Evolutionary conservation across 768 basidiomycete genomes (phyloP).

Genomic region (Tulasnella sp.): DNA sequence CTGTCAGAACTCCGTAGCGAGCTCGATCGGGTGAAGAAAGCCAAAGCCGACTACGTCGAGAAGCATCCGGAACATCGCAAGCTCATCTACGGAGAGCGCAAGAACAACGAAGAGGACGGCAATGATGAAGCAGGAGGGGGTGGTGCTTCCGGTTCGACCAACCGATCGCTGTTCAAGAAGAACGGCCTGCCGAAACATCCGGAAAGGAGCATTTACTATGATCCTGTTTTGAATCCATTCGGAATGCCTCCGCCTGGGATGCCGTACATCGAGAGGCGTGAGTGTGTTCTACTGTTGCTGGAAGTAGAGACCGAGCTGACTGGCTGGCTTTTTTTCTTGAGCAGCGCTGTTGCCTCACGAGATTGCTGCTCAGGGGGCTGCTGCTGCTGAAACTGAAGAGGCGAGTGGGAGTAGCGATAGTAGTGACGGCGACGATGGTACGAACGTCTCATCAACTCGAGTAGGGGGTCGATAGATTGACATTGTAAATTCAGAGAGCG

Average conservation of each 20-base stretch:
- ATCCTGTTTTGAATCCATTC: slow-evolving; percentile 84
- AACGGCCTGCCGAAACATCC: slow-evolving; percentile 81
- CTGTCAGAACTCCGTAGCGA: slow-evolving; percentile 65
- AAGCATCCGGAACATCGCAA: slow-evolving; percentile 89
- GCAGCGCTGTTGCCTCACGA: slow-evolving; percentile 6
- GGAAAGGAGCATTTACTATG: slow-evolving; percentile 87
- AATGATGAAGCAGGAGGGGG: slow-evolving; percentile 29
- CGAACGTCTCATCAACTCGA: no score
- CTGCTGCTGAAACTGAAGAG: not conserved
- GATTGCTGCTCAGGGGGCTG: not conserved
- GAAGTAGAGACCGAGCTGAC: not conserved
- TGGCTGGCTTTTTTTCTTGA: no score
- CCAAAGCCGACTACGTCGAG: slow-evolving; percentile 83
- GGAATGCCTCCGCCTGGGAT: slow-evolving; percentile 93
- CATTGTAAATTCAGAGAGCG: slow-evolving; percentile 10
- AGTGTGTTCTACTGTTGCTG: slow-evolving; percentile 23
- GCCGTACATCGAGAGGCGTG: slow-evolving; percentile 86
- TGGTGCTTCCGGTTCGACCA: slow-evolving; percentile 33
- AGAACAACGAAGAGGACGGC: no score
- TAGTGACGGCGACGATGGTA: slow-evolving; percentile 31
- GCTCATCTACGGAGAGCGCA: slow-evolving; percentile 47
- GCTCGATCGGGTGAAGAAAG: slow-evolving; percentile 64
- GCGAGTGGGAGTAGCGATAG: slow-evolving; percentile 49
- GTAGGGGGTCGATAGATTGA: no score
- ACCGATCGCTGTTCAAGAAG: slow-evolving; percentile 63